Evolutionary conservation across 345 rosid genomes (phyloP), one percentile per base, ranked within the genome.

Genomic region (Linum trigynum): DNA sequence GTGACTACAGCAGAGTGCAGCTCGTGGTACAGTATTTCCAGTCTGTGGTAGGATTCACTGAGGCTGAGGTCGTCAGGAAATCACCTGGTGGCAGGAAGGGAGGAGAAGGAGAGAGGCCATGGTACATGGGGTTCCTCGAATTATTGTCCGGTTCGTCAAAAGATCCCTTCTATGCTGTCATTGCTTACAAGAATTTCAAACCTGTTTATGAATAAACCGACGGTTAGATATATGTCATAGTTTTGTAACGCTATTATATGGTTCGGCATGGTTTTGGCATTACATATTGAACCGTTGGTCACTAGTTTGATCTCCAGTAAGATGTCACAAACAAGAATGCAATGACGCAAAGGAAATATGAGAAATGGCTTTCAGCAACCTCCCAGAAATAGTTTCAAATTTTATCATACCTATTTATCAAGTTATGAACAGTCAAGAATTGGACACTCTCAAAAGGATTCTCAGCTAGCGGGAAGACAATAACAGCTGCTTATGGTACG

Each of bases 101-200:
- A 61, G 72, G 53, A 9, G 11, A 48, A 48, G 53, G 3, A 78
- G 32, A 23, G 32, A 23, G 32, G 32, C 32, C 32, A 23, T 75
- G 85, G 92, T 57, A 90, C 66, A 55, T 69, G 78, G 66, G 77
- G 58, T 70, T 85, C 12, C 57, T 86, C 15, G 90, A 90, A 41
- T 67, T 81, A 48, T 65, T 83, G 50, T 78, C 94, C 10, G 80
- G 84, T 62, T 76, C 85, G 10, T 43, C 50, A 48, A 9, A 12
- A 12, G 90, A 92, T 65, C 96, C 98, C 73, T 90, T 92, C 74
- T 85, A 84, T 76, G 97, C 96, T 3, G 86, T 90, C 2, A 74
- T 92, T 62, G 88, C 97, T 72, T 81, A 87, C 75, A 92, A 84
- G 79, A 92, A 88, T 77, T 85, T 91, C 78, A 88, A 85, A 65